Conservation (phyloP, 371 early-diverging fungal species). For the Rhizomucor miehei region DNA sequence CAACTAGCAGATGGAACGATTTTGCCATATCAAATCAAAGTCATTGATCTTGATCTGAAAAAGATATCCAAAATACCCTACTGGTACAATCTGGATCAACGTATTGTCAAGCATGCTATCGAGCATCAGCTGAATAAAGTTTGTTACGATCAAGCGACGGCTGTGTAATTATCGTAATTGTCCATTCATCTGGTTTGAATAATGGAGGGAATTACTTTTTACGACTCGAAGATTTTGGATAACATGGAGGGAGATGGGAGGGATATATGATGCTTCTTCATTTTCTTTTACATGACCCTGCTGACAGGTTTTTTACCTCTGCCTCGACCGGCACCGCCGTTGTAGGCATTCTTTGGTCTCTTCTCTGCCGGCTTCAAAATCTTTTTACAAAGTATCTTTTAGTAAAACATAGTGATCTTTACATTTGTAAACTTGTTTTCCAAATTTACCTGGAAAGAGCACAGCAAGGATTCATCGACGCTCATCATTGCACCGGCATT, state of each 20-base stretch:
- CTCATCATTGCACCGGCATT: slow-evolving; percentile 95
- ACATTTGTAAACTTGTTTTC: neutral
- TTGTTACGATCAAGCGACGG: neutral
- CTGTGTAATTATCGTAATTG: too few relatives aligned
- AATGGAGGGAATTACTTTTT: neutral
- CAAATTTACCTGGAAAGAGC: slow-evolving; percentile 68
- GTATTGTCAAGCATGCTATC: slow-evolving; percentile 39
- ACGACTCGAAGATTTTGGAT: too few relatives aligned
- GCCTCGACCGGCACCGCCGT: slow-evolving; percentile 14
- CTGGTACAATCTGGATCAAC: slow-evolving; percentile 46
- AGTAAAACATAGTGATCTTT: neutral
- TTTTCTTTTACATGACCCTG: slow-evolving; percentile 14
- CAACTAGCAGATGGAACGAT: neutral
- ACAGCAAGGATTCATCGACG: slow-evolving; percentile 88
- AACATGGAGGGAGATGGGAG: too few relatives aligned
- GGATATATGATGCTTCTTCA: neutral
- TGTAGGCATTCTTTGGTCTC: slow-evolving; percentile 24
- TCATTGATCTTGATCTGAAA: slow-evolving; percentile 57
- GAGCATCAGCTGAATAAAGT: neutral
- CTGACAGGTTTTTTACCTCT: slow-evolving; percentile 11
- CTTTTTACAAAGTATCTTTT: too few relatives aligned
- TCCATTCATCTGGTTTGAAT: neutral
- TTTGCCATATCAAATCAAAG: slow-evolving; percentile 29
- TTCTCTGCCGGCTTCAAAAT: slow-evolving; percentile 32
- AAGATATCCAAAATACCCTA: slow-evolving; percentile 40